phyloP scores from a whole-genome alignment of 2,329 filamentous ascomycete species.

The Parafenestella ontariensis region DNA sequence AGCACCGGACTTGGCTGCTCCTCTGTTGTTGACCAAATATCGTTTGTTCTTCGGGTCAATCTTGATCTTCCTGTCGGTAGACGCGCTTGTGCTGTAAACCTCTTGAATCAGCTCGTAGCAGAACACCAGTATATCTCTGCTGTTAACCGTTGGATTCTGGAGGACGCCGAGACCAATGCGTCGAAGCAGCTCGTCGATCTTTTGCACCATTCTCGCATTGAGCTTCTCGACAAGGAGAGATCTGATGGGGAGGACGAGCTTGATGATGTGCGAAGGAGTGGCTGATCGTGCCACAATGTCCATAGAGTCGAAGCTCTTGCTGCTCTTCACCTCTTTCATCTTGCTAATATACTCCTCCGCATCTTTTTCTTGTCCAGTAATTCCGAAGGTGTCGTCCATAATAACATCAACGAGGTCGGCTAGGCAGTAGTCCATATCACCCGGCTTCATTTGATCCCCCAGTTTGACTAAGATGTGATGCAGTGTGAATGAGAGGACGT shows the following conservation, averaged over 20 bases:
- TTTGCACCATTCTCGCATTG: slow-evolving; percentile 80
- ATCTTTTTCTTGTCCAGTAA: slow-evolving; percentile 93
- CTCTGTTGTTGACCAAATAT: slow-evolving; percentile 80
- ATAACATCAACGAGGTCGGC: slow-evolving; percentile 79
- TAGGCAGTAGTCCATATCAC: slow-evolving; percentile 89
- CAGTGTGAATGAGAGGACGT: slow-evolving; percentile 93
- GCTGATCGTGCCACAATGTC: slow-evolving; percentile 86
- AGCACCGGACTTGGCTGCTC: slow-evolving; percentile 75
- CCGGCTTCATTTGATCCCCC: slow-evolving; percentile 75
- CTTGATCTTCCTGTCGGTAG: slow-evolving; percentile 43
- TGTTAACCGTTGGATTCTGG: slow-evolving; percentile 79
- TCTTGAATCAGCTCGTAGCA: slow-evolving; percentile 94
- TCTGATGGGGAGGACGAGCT: slow-evolving; percentile 80
- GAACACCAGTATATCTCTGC: slow-evolving; percentile 85
- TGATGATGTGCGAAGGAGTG: slow-evolving; percentile 74
- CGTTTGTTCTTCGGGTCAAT: slow-evolving; percentile 62
- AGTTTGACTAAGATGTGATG: slow-evolving; percentile 85
- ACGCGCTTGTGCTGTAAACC: slow-evolving; percentile 72
- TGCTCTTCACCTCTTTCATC: slow-evolving; percentile 98
- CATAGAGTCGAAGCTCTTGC: slow-evolving; percentile 98
- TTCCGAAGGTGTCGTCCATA: slow-evolving; percentile 97
- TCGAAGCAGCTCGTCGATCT: slow-evolving; percentile 87
- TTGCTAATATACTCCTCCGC: slow-evolving; percentile 93
- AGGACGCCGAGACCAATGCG: slow-evolving; percentile 84
- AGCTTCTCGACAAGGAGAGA: slow-evolving; percentile 83